Conservation (phyloP, 1,284 basidiomycete species). For the Hemileia vastatrix region DNA sequence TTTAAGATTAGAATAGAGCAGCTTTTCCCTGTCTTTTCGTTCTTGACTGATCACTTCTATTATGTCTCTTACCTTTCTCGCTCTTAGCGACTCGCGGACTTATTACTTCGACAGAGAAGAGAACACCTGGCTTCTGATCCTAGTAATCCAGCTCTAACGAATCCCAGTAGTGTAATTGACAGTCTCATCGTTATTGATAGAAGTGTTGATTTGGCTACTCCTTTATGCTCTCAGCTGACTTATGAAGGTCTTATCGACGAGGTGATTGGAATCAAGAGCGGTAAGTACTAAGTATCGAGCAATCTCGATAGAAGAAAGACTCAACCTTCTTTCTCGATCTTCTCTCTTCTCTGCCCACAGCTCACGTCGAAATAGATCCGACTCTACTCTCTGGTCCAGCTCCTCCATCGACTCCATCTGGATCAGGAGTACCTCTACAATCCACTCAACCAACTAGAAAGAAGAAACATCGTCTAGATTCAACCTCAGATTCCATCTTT, state of each 20-base stretch:
- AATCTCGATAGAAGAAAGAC: neutral
- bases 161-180: conserved; percentile 66
- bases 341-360: no score
- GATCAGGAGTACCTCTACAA: no score
- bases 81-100: conserved; percentile 60
- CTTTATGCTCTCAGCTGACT: conserved; percentile 86
- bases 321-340: neutral
- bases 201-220: conserved; percentile 84
- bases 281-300: conserved; percentile 48
- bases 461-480: conserved; percentile 72
- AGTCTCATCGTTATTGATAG: conserved; percentile 80
- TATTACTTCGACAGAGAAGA: conserved; percentile 61
- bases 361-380: conserved; percentile 79
- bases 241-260: conserved; percentile 95
- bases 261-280: conserved; percentile 75
- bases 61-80: no score
- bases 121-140: conserved; percentile 37
- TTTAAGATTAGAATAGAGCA: neutral
- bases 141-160: conserved; percentile 33
- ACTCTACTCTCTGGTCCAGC: no score
- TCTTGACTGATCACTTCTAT: neutral
- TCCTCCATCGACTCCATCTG: neutral
- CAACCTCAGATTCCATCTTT: conserved; percentile 68
- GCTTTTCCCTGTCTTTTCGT: conserved; percentile 7
- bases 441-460: conserved; percentile 53